Conservation (phyloP, 495 filamentous ascomycete genomes). For the Xylaria acuta region DNA sequence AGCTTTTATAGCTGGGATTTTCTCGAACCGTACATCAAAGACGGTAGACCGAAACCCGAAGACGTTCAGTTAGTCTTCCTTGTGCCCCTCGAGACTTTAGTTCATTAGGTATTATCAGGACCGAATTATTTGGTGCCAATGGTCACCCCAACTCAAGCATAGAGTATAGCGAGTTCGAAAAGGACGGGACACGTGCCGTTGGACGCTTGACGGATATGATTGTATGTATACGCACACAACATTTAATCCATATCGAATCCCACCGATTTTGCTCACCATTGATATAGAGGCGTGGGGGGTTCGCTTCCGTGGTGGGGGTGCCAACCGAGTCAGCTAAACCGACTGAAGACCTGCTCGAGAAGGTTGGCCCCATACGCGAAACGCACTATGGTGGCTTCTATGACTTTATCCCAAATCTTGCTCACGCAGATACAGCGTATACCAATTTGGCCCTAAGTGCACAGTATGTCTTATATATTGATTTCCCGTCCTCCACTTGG, state of each 20-base stretch:
- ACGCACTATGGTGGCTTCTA: conserved; percentile 97
- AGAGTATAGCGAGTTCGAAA: conserved; percentile 54
- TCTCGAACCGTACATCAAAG: conserved; percentile 53
- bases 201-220: conserved; percentile 55
- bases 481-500: background rate
- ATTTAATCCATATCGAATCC: background rate
- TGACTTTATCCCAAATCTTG: conserved; percentile 88
- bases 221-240: conserved; percentile 28
- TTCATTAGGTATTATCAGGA: conserved; percentile 17
- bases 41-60: conserved; percentile 41
- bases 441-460: conserved; percentile 75
- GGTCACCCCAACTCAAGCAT: conserved; percentile 22
- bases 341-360: conserved; percentile 73
- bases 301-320: conserved; percentile 71
- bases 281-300: conserved; percentile 61
- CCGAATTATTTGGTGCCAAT: conserved; percentile 33
- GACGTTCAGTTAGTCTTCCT: conserved; percentile 30
- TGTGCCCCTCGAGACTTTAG: background rate
- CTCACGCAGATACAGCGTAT: conserved; percentile 92
- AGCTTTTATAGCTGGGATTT: conserved; percentile 62
- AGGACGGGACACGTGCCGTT: conserved; percentile 64
- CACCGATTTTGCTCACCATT: conserved; percentile 40
- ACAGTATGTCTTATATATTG: conserved; percentile 49
- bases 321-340: conserved; percentile 67
- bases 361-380: conserved; percentile 79